phyloP scores from a whole-genome alignment of 805 yeast genomes.

The Kuraishia piskuri region DNA sequence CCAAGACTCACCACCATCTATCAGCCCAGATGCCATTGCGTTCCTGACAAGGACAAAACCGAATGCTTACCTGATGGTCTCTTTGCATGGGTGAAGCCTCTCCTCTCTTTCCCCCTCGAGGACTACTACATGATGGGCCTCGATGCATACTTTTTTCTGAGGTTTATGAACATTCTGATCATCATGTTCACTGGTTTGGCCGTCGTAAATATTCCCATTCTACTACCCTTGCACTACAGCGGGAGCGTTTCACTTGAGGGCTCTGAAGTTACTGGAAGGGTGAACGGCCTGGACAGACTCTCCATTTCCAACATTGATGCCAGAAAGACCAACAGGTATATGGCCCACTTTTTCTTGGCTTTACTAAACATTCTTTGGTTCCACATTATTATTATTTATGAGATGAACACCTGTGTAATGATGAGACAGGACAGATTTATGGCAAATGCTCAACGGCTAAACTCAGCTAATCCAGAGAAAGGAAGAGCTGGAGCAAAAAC shows the following conservation, averaged over 20 bases:
- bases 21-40: constrained; percentile 43
- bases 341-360: constrained; percentile 58
- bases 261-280: constrained; percentile 5
- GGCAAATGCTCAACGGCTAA: not conserved
- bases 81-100: constrained; percentile 49
- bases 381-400: constrained; percentile 47
- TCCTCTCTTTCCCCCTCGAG: constrained; percentile 28
- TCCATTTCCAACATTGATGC: constrained; percentile 66
- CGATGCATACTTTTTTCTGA: constrained; percentile 66
- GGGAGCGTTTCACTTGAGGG: constrained; percentile 21
- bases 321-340: constrained; percentile 36
- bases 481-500: not conserved
- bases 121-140: constrained; percentile 47
- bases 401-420: constrained; percentile 41
- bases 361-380: constrained; percentile 45
- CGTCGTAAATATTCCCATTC: constrained; percentile 42
- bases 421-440: constrained; percentile 30
- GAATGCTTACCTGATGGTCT: constrained; percentile 31
- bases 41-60: constrained; percentile 29
- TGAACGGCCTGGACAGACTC: constrained; percentile 51
- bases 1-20: constrained; percentile 32
- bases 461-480: not conserved
- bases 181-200: constrained; percentile 45
- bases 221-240: constrained; percentile 55
- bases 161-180: constrained; percentile 48